Percentiles rank a stretch among this genome's conserved stretches.
These are phyloP conservation scores for Kwoniella botswanensis DNA, from an alignment of 768 basidiomycete species.

Conservation along the genomic window DNA sequence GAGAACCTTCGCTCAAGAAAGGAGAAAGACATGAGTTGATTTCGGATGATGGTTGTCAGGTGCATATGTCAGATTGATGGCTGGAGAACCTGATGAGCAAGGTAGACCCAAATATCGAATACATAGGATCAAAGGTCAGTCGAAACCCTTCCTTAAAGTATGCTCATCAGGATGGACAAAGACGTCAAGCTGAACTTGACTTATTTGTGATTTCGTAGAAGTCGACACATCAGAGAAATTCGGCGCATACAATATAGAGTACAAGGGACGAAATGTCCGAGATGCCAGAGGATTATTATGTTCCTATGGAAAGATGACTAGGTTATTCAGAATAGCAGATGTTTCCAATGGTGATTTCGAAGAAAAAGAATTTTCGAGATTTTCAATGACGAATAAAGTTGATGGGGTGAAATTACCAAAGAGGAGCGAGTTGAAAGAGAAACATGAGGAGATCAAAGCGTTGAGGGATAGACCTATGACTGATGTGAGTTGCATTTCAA, in stretches of 20 bases:
- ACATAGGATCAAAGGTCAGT: constrained; percentile 77
- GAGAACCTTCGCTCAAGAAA: background rate
- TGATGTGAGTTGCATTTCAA: constrained; percentile 65
- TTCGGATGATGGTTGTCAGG: constrained; percentile 60
- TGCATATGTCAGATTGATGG: constrained; percentile 82
- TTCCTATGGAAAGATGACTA: constrained; percentile 72
- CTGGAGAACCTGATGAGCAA: constrained; percentile 66
- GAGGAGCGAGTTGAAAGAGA: constrained; percentile 67
- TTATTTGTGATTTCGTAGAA: constrained; percentile 3
- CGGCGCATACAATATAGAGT: constrained; percentile 49
- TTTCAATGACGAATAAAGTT: constrained; percentile 75
- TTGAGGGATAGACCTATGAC: constrained; percentile 71
- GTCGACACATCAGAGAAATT: constrained; percentile 35
- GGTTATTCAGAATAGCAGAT: constrained; percentile 76
- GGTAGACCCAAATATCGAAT: constrained; percentile 74
- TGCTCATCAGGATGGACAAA: background rate
- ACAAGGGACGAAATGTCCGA: constrained; percentile 42
- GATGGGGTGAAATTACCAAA: constrained; percentile 66
- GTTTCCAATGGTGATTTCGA: constrained; percentile 76
- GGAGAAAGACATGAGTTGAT: too few species aligned
- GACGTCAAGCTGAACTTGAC: too few species aligned
- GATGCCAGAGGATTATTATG: constrained; percentile 75
- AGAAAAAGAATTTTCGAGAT: constrained; percentile 42
- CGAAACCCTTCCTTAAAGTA: background rate
- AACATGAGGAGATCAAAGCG: constrained; percentile 68